Evolutionary conservation across 768 basidiomycete species (phyloP).

Genomic region (Panaeolus cyanescens): DNA sequence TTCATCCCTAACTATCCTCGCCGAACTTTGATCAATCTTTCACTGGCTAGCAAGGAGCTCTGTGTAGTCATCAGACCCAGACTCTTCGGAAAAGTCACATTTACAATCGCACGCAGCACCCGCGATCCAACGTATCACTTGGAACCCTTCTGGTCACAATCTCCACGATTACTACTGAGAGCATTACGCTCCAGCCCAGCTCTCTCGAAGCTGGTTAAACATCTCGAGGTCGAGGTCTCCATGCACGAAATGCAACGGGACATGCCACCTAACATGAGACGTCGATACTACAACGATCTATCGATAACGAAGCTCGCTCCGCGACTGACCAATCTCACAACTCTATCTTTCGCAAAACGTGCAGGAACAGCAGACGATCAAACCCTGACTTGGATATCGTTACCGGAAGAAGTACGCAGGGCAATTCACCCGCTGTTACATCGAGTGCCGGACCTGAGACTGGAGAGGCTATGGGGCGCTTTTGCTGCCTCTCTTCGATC

Average conservation of each 20-base stretch:
- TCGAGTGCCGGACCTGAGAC: not conserved
- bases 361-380: not conserved
- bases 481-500: not conserved
- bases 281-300: not conserved
- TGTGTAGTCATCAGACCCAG: not conserved
- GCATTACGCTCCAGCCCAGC: not conserved
- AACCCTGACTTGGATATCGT: not conserved
- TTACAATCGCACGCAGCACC: not conserved
- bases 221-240: not conserved
- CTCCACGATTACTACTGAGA: not conserved
- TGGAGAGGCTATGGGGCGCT: not conserved
- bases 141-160: not conserved
- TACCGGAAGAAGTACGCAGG: not conserved
- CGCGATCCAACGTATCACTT: not conserved
- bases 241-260: not conserved
- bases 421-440: not conserved
- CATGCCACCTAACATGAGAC: not conserved
- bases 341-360: not conserved
- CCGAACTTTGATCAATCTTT: not conserved
- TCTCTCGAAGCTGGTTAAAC: not conserved
- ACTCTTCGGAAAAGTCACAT: not conserved
- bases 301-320: not conserved
- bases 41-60: not conserved
- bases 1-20: not conserved
- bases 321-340: not conserved